Base-by-base conservation (phyloP, 2,329 filamentous ascomycete species). In the Penicillium sp. region DNA sequence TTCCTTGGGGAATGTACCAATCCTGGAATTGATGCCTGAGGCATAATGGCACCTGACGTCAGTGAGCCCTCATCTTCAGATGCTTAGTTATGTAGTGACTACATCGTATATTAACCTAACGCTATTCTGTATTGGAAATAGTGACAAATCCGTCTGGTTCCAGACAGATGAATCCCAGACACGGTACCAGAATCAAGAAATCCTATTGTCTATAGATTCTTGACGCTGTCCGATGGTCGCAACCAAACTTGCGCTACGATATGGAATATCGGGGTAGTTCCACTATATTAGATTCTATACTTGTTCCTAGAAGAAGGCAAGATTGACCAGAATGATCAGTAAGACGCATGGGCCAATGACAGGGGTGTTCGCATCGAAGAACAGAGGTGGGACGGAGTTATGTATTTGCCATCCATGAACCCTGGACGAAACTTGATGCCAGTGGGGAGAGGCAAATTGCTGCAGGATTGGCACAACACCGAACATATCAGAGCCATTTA, bases 21-120 rank as follows among this genome's bases (percentile, higher is more conserved):
- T 4, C 27, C 33, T 38, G 29, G 48, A 29, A 23, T n/a, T 6
- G 8, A 9, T 48, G 51, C 53, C 59, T 60, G 47, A 61, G 60
- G 60, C 57, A 49, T 0, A 1, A 40, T 1, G 8, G 29, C 59
- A 63, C 57, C 44, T 63, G 60, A 63, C 59, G 60, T 63, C 60
- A 61, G 38, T 43, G 36, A 56, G 51, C 60, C 59, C 60, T 52
- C 39, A 36, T 52, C 16, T 27, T 34, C 6, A 39, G 23, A 23
- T 34, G 13, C 15, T 13, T 33, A 33, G 31, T 33, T 36, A 11
- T 11, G 23, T 23, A 21, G n/a, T 23, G 29, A 34, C 19, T 50
- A 19, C 13, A n/a, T 13, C 33, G 19, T 23, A 43, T 15, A 19
- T 36, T 45, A 29, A 33, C 15, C 5, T 11, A 4, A n/a, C 5